Evolutionary conservation across 768 basidiomycete species (phyloP).

Genomic region (Bullera alba): DNA sequence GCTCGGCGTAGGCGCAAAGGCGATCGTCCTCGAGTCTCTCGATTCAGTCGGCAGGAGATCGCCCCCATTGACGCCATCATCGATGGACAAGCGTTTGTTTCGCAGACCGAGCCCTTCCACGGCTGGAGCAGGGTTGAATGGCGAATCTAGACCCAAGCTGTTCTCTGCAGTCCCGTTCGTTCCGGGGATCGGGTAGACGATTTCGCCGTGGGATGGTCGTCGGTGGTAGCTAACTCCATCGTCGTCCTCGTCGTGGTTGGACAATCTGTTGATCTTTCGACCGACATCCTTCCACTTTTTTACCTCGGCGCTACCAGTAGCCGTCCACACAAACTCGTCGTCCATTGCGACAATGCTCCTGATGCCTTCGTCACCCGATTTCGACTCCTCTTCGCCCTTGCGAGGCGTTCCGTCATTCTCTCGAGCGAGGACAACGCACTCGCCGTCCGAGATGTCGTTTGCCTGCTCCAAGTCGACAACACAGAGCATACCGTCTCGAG

Average conservation of each 20-base stretch:
- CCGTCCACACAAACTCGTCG: constrained; percentile 82
- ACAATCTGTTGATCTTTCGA: constrained; percentile 21
- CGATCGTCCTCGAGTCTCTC: constrained; percentile 30
- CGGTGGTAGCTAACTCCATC: constrained; percentile 19
- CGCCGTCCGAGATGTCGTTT: constrained; percentile 74
- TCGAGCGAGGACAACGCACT: constrained; percentile 71
- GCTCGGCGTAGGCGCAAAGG: constrained; percentile 32
- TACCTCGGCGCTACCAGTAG: constrained; percentile 71
- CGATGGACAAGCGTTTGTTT: constrained; percentile 17
- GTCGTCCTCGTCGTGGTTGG: constrained; percentile 6
- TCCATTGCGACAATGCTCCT: constrained; percentile 77
- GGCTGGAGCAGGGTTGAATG: constrained; percentile 2
- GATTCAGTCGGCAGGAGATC: constrained; percentile 6
- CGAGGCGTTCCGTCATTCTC: constrained; percentile 30
- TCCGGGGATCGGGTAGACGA: neutral
- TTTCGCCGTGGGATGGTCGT: neutral
- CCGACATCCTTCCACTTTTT: constrained; percentile 67
- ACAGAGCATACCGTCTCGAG: constrained; percentile 77
- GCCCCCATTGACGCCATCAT: too few relatives aligned
- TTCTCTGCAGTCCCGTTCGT: too few relatives aligned
- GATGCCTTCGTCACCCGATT: constrained; percentile 64
- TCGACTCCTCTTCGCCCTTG: constrained; percentile 28
- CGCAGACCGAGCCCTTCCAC: constrained; percentile 39
- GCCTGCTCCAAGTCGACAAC: constrained; percentile 83
- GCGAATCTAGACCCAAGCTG: neutral